Evolutionary conservation across 208 protist species (phyloP).

Genomic region (Crithidia bombi): DNA sequence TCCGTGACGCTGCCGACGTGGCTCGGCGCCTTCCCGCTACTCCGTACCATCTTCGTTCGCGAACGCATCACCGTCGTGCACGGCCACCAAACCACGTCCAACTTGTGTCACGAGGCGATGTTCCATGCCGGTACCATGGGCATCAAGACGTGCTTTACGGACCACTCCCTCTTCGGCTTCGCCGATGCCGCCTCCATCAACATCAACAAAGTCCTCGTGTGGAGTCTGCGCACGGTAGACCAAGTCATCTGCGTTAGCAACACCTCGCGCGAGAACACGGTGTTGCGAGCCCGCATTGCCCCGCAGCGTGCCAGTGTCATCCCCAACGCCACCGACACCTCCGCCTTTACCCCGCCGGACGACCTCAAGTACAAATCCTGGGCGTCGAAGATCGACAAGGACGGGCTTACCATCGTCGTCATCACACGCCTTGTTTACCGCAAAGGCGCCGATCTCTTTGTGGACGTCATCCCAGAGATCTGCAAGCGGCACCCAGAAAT

Average conservation of each 20-base stretch:
- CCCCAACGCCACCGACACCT: slow-evolving; percentile 97
- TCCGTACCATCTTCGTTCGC: slow-evolving; percentile 95
- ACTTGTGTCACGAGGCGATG: slow-evolving; percentile 95
- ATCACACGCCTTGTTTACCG: slow-evolving; percentile 97
- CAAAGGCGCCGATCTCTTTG: slow-evolving; percentile 97
- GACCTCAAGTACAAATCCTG: slow-evolving; percentile 93
- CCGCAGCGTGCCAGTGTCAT: slow-evolving; percentile 96
- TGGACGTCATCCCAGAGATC: slow-evolving; percentile 96
- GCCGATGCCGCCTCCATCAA: slow-evolving; percentile 94
- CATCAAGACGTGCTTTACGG: slow-evolving; percentile 96
- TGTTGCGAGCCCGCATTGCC: slow-evolving; percentile 93
- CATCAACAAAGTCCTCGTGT: slow-evolving; percentile 98
- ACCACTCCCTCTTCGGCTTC: slow-evolving; percentile 99
- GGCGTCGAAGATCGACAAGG: slow-evolving; percentile 82
- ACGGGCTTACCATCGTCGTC: slow-evolving; percentile 94
- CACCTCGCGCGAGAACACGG: slow-evolving; percentile 98
- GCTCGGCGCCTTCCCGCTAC: slow-evolving; percentile 82
- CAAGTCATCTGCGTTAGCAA: slow-evolving; percentile 99
- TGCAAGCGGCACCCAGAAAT: slow-evolving; percentile 93
- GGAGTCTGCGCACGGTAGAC: slow-evolving; percentile 93
- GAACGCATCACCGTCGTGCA: slow-evolving; percentile 98
- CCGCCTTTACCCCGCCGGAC: slow-evolving; percentile 84
- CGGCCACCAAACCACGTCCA: slow-evolving; percentile 97
- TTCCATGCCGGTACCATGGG: slow-evolving; percentile 96
- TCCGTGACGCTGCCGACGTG: slow-evolving; percentile 93